Evolutionary conservation across 768 basidiomycete species (phyloP).

Genomic region (Serpula lacrymans): DNA sequence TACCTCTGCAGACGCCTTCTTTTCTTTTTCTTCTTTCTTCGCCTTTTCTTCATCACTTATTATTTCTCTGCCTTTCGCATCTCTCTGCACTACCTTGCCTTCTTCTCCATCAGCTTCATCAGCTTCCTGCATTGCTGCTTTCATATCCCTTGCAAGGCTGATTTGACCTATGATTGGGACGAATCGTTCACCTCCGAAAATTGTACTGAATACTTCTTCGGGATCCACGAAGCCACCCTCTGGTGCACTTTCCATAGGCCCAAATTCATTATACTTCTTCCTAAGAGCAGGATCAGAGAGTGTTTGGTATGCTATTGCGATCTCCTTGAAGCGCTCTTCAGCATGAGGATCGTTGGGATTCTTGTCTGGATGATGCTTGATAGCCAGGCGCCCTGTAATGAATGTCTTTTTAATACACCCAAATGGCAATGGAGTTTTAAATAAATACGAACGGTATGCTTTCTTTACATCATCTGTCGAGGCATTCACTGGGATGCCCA

Average conservation of each 20-base stretch:
- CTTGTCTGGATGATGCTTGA: conserved; percentile 92
- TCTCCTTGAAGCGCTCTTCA: conserved; percentile 86
- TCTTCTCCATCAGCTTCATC: conserved; percentile 60
- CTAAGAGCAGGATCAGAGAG: conserved; percentile 75
- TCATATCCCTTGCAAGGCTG: conserved; percentile 88
- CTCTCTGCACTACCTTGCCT: conserved; percentile 40
- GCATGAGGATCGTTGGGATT: conserved; percentile 84
- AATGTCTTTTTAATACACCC: not conserved
- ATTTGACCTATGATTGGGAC: conserved; percentile 86
- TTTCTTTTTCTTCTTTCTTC: conserved; percentile 69
- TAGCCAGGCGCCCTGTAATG: conserved; percentile 67
- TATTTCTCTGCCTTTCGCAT: conserved; percentile 52
- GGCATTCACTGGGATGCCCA: conserved; percentile 73
- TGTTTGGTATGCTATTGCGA: conserved; percentile 87
- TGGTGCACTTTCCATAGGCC: conserved; percentile 73
- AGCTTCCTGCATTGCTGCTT: conserved; percentile 84
- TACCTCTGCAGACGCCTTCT: conserved; percentile 67
- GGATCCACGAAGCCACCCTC: conserved; percentile 90
- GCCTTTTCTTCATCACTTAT: conserved; percentile 70
- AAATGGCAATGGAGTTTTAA: not conserved
- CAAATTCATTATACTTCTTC: conserved; percentile 90
- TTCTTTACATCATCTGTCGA: conserved; percentile 87
- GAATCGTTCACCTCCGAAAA: conserved; percentile 89
- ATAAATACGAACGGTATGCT: conserved; percentile 65
- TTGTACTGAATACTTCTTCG: conserved; percentile 74